A percentile compares a stretch with the other conserved stretches of the same genome.
phyloP scores from a whole-genome alignment of 108 stramenopile genomes.

The Cyclostephanos invisitatus region DNA sequence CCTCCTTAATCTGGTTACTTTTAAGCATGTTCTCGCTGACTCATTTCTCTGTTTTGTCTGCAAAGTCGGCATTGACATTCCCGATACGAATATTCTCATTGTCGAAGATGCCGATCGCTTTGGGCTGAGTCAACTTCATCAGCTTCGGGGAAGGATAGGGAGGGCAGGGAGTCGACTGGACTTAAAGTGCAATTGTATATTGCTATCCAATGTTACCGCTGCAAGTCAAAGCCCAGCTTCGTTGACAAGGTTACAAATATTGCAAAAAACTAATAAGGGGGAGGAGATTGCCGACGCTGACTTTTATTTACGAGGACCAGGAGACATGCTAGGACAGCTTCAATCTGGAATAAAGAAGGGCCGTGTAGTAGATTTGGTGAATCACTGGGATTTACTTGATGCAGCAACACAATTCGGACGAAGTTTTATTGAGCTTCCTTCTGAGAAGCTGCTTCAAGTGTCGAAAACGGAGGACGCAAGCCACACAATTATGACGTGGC shows the following conservation, averaged over 20 bases:
- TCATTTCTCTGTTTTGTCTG: neutral
- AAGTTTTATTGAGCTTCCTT: slow-evolving; percentile 12
- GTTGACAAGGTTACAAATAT: slow-evolving; percentile 28
- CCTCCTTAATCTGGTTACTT: neutral
- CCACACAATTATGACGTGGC: slow-evolving; percentile 5
- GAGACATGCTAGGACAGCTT: slow-evolving; percentile 43
- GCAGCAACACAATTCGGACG: slow-evolving; percentile 32
- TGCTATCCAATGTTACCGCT: slow-evolving; percentile 24
- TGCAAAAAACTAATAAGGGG: slow-evolving; percentile 44
- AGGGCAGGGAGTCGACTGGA: slow-evolving; percentile 37
- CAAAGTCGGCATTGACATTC: slow-evolving; percentile 63
- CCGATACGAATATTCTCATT: slow-evolving; percentile 56
- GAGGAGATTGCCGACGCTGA: slow-evolving; percentile 52
- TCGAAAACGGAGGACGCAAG: neutral
- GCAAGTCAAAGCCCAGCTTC: neutral
- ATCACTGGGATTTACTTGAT: slow-evolving; percentile 28
- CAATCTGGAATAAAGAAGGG: slow-evolving; percentile 44
- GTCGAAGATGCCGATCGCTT: slow-evolving; percentile 60
- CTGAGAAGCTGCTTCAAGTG: neutral
- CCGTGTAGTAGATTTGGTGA: slow-evolving; percentile 11
- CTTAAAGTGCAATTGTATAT: slow-evolving; percentile 24
- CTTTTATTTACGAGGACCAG: slow-evolving; percentile 54
- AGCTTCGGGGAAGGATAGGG: slow-evolving; percentile 63
- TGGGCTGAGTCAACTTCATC: slow-evolving; percentile 60
- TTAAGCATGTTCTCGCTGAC: neutral